phyloP scores from a whole-genome alignment of 2,329 filamentous ascomycete genomes.

The Acephala macrosclerotiorum region DNA sequence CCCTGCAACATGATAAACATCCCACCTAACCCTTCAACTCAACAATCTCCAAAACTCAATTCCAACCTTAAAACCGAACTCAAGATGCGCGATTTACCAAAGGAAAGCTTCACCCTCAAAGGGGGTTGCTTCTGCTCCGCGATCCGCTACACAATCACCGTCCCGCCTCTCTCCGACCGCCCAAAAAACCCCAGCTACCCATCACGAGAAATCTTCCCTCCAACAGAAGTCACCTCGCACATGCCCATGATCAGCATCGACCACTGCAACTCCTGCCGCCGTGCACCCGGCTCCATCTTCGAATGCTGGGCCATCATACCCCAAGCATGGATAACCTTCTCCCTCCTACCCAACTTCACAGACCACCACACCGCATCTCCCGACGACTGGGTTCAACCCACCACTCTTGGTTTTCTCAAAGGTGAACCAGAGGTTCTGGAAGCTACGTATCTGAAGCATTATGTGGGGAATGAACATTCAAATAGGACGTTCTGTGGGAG shows the following conservation, averaged over 20 bases:
- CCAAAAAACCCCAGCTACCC: conserved; percentile 15
- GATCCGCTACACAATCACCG: conserved; percentile 40
- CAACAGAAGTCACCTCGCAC: conserved; percentile 28
- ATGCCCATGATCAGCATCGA: conserved; percentile 40
- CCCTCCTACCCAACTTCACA: conserved; percentile 20
- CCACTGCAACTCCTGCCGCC: conserved; percentile 41
- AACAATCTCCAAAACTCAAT: background rate
- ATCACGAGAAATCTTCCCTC: conserved; percentile 18
- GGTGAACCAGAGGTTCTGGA: conserved; percentile 13
- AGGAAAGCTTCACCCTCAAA: conserved; percentile 31
- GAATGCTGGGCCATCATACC: conserved; percentile 42
- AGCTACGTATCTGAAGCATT: conserved; percentile 23
- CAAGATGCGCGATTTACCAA: conserved; percentile 19
- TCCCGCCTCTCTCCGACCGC: conserved; percentile 33
- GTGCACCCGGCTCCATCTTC: conserved; percentile 32
- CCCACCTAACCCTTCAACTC: background rate
- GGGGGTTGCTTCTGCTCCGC: conserved; percentile 43
- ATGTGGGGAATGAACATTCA: conserved; percentile 22
- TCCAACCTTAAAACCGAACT: background rate
- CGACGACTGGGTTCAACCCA: conserved; percentile 1
- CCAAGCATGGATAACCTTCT: conserved; percentile 39
- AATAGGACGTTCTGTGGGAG: conserved; percentile 40
- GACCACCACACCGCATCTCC: background rate
- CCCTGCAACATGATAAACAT: background rate
- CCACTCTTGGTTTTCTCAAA: background rate